Evolutionary conservation across 2,329 filamentous ascomycete species (phyloP).

Genomic region (Fusarium brachygibbosum): DNA sequence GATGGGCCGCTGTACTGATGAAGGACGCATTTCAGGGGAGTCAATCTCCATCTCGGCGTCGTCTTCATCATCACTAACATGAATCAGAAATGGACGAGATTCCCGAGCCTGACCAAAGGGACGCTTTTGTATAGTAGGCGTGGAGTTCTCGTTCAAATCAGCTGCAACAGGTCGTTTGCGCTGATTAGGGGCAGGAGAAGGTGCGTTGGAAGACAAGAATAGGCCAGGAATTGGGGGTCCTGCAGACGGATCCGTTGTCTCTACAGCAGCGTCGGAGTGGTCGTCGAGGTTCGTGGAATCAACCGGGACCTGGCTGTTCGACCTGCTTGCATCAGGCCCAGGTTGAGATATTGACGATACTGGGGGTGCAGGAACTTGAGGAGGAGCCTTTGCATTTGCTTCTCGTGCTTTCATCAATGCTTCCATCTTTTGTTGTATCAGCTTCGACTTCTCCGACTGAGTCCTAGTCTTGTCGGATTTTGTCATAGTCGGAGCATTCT

Average conservation of each 20-base stretch:
- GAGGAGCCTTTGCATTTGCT: constrained; percentile 52
- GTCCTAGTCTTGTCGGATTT: constrained; percentile 40
- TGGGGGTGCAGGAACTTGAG: background rate
- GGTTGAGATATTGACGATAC: constrained; percentile 3
- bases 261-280: constrained; percentile 8
- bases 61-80: constrained; percentile 82
- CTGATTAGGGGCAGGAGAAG: constrained; percentile 36
- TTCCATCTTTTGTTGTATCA: constrained; percentile 83
- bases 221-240: constrained; percentile 55
- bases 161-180: constrained; percentile 70
- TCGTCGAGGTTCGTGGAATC: constrained; percentile 9
- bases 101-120: constrained; percentile 71
- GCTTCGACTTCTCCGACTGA: constrained; percentile 76
- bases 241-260: constrained; percentile 28
- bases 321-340: constrained; percentile 19
- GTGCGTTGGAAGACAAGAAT: constrained; percentile 52
- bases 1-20: constrained; percentile 51
- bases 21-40: constrained; percentile 62
- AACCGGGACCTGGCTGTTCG: constrained; percentile 6
- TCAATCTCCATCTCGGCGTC: constrained; percentile 78
- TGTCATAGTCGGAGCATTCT: background rate
- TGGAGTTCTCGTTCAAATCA: constrained; percentile 74
- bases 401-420: constrained; percentile 74
- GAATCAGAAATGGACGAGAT: constrained; percentile 79
- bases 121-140: constrained; percentile 64